Evolutionary conservation across 2,329 filamentous ascomycete species (phyloP).

Genomic region (Neonectria neomacrospora): DNA sequence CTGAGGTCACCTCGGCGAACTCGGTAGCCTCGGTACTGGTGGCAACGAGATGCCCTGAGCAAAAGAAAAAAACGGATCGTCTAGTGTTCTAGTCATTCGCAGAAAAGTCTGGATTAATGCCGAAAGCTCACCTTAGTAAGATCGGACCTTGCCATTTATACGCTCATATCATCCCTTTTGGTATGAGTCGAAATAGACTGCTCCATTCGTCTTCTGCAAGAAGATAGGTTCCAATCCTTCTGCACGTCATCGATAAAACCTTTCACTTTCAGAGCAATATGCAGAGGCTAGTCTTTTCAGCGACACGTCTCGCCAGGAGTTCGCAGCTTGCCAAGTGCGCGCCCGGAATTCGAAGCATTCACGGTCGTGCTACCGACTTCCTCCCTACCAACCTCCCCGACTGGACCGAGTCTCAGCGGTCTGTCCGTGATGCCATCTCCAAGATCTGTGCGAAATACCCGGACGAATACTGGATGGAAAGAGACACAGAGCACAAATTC

Average conservation of each 20-base stretch:
- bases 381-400: constrained; percentile 22
- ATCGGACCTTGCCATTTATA: too few relatives aligned
- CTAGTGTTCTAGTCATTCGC: too few relatives aligned
- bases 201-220: neutral
- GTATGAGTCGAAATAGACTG: too few relatives aligned
- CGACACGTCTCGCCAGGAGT: neutral
- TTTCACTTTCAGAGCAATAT: too few relatives aligned
- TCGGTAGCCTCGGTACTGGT: neutral
- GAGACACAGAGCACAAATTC: constrained; percentile 21
- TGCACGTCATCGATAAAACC: too few relatives aligned
- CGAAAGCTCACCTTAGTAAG: too few relatives aligned
- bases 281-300: too few relatives aligned
- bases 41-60: too few relatives aligned
- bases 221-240: neutral
- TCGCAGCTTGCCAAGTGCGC: neutral
- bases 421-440: constrained; percentile 26
- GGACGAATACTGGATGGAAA: constrained; percentile 26
- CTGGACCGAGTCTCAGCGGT: constrained; percentile 26
- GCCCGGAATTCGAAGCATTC: neutral
- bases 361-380: constrained; percentile 18
- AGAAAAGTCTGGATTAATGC: too few relatives aligned
- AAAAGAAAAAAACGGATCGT: too few relatives aligned
- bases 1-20: neutral
- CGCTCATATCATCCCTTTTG: too few relatives aligned
- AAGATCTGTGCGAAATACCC: constrained; percentile 23